phyloP scores from a whole-genome alignment of 2,329 filamentous ascomycete genomes.

The Lecanoromycetidae sp. region DNA sequence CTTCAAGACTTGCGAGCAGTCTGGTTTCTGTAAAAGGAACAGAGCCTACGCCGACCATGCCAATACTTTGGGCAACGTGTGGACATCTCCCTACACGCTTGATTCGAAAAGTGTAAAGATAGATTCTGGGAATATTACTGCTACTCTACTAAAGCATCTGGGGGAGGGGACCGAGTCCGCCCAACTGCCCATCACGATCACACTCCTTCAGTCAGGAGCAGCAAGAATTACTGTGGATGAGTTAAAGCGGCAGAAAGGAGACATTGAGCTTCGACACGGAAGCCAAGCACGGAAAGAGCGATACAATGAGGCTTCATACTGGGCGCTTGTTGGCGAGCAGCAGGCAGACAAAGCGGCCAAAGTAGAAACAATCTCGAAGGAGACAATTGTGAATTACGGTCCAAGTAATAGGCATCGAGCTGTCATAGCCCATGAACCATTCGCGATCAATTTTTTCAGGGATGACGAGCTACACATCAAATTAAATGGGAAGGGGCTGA shows the following conservation, averaged over 20 bases:
- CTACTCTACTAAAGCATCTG: slow-evolving; percentile 68
- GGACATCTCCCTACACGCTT: slow-evolving; percentile 71
- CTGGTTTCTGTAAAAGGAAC: slow-evolving; percentile 95
- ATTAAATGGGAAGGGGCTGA: slow-evolving; percentile 75
- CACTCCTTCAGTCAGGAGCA: slow-evolving; percentile 80
- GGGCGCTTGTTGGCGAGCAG: slow-evolving; percentile 73
- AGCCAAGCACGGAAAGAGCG: slow-evolving; percentile 80
- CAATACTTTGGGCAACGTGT: slow-evolving; percentile 50
- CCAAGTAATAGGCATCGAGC: slow-evolving; percentile 65
- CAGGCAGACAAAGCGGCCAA: slow-evolving; percentile 60
- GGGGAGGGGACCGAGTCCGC: slow-evolving; percentile 54
- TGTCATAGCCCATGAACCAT: slow-evolving; percentile 69
- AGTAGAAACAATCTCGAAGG: slow-evolving; percentile 52
- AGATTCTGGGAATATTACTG: slow-evolving; percentile 67
- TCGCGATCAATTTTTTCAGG: slow-evolving; percentile 73
- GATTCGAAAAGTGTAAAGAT: slow-evolving; percentile 60
- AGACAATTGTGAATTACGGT: slow-evolving; percentile 67
- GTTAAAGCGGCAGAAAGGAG: slow-evolving; percentile 74
- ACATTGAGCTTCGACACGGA: slow-evolving; percentile 74
- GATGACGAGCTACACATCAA: slow-evolving; percentile 72
- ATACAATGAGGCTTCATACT: slow-evolving; percentile 83
- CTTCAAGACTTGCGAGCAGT: slow-evolving; percentile 93
- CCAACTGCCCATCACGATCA: slow-evolving; percentile 68
- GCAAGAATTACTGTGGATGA: slow-evolving; percentile 85
- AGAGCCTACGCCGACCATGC: slow-evolving; percentile 75